Percentiles rank a stretch among this genome's conserved stretches.
Conservation (phyloP, 2,329 filamentous ascomycete genomes). For the Pseudogymnoascus verrucosus region DNA sequence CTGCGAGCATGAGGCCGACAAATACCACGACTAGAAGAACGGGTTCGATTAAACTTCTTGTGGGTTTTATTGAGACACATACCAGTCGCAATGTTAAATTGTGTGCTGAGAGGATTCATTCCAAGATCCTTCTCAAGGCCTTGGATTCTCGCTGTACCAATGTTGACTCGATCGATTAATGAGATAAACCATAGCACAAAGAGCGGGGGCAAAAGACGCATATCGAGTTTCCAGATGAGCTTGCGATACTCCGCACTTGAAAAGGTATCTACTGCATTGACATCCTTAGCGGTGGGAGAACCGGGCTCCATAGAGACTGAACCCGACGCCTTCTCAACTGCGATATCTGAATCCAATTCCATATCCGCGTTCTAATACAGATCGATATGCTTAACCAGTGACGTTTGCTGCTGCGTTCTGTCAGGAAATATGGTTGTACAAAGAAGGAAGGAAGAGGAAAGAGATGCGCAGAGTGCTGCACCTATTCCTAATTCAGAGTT, state of each 20-base stretch:
- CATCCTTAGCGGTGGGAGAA: not conserved
- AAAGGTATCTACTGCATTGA: not conserved
- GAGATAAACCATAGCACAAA: constrained; percentile 62
- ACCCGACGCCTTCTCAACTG: constrained; percentile 3
- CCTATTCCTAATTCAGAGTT: not conserved
- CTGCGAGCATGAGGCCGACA: constrained; percentile 5
- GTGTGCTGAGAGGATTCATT: constrained; percentile 21
- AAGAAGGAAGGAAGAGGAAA: not conserved
- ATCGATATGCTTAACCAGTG: not conserved
- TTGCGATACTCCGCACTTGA: constrained; percentile 7
- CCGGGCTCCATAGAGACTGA: not conserved
- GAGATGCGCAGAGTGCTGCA: not conserved
- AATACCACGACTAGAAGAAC: constrained; percentile 7
- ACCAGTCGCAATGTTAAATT: constrained; percentile 10
- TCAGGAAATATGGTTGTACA: not conserved
- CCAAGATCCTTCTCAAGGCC: constrained; percentile 38
- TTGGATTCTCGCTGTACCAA: constrained; percentile 53
- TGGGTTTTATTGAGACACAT: not conserved
- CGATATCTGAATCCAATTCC: constrained; percentile 7
- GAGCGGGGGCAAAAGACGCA: constrained; percentile 24
- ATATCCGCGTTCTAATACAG: not conserved
- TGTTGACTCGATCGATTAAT: constrained; percentile 67
- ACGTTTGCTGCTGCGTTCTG: not conserved
- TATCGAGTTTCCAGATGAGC: constrained; percentile 5
- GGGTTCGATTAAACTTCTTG: not conserved